phyloP scores from a whole-genome alignment of 75 land plant species.

The Cupressus sempervirens region DNA sequence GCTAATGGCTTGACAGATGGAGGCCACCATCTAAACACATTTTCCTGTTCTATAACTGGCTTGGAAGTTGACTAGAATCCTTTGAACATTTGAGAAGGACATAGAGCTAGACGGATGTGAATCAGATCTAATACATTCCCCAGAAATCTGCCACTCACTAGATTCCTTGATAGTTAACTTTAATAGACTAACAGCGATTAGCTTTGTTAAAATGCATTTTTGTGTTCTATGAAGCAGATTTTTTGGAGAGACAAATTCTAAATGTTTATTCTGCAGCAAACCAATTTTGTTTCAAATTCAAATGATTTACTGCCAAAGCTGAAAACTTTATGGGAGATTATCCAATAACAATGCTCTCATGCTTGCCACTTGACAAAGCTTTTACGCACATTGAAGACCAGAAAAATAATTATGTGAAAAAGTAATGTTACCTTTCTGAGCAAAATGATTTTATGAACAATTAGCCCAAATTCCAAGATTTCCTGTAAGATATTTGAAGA shows the following conservation, averaged over 20 bases:
- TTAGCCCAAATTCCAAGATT: too few relatives aligned
- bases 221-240: neutral
- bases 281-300: neutral
- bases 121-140: neutral
- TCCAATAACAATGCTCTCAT: neutral
- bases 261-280: neutral
- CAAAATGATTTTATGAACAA: too few relatives aligned
- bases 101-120: neutral
- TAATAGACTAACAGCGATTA: neutral
- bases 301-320: neutral
- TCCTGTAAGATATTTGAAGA: too few relatives aligned
- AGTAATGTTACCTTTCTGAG: too few relatives aligned
- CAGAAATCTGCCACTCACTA: neutral
- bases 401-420: neutral
- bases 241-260: neutral
- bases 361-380: neutral
- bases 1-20: neutral
- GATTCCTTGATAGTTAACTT: neutral
- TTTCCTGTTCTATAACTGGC: neutral
- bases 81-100: neutral
- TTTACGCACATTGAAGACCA: neutral
- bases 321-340: neutral
- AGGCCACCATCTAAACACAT: neutral
- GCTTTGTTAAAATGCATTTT: neutral
- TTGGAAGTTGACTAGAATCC: neutral